A percentile compares a stretch with the other conserved stretches of the same genome.
Conservation (phyloP, 768 basidiomycete species). For the Pleurotus giganteus region DNA sequence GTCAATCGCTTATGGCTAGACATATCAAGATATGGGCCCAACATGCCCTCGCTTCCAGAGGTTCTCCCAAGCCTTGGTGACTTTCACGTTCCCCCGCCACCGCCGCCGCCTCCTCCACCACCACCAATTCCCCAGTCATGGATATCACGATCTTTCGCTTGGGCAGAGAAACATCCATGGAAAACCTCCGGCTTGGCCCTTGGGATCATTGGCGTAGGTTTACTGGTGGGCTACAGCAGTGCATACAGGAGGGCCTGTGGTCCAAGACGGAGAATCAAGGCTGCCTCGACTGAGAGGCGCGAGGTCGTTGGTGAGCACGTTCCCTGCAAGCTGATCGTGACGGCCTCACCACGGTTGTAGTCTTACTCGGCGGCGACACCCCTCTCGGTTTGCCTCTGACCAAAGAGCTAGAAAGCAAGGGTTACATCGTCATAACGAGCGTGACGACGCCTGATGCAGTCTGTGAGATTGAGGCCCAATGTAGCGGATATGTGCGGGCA, state of each 20-base stretch:
- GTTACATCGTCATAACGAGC: slow-evolving; percentile 82
- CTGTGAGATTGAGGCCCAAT: slow-evolving; percentile 57
- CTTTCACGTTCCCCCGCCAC: slow-evolving; percentile 60
- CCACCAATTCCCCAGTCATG: slow-evolving; percentile 47
- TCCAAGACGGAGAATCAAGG: slow-evolving; percentile 40
- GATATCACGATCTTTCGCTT: slow-evolving; percentile 46
- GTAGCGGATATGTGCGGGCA: slow-evolving; percentile 76
- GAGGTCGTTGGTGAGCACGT: slow-evolving; percentile 65
- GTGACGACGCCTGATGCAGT: slow-evolving; percentile 70
- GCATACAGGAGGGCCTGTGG: slow-evolving; percentile 22
- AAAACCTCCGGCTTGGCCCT: slow-evolving; percentile 50
- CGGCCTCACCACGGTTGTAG: slow-evolving; percentile 32
- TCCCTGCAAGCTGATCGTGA: neutral
- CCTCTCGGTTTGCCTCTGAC: slow-evolving; percentile 72
- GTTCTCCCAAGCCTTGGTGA: slow-evolving; percentile 64
- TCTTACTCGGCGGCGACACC: slow-evolving; percentile 80
- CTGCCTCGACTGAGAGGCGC: slow-evolving; percentile 50
- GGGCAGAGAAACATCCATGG: slow-evolving; percentile 61
- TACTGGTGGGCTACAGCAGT: slow-evolving; percentile 57
- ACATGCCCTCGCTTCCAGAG: slow-evolving; percentile 51
- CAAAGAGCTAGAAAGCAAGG: slow-evolving; percentile 69
- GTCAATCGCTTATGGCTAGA: slow-evolving; percentile 74
- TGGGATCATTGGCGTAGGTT: slow-evolving; percentile 58
- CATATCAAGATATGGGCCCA: slow-evolving; percentile 77
- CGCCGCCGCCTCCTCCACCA: slow-evolving; percentile 65